Evolutionary conservation across 345 rosid genomes (phyloP), one percentile per base, ranked within the genome.

Genomic region (Fremontodendron californicum): DNA sequence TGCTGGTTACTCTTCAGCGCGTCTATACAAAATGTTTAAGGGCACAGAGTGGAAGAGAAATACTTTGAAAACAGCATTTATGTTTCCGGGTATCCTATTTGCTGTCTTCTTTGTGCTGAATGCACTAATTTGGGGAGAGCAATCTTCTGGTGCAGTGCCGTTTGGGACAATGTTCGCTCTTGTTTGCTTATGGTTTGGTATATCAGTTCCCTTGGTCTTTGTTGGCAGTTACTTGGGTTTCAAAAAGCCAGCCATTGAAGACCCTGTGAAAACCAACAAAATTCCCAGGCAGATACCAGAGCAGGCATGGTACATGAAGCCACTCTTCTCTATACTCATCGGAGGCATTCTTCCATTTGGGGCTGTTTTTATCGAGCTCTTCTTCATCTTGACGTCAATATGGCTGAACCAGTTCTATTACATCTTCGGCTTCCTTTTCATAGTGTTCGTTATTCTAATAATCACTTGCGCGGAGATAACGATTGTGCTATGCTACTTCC

Each of bases 391-490:
- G 86, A 92, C 98, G 5, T 94, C 98, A 9, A 93, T 94, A 77
- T 94, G 98, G 98, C 87, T 94, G 86, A 94, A 94, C 86, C 98
- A 94, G 85, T 94, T 94, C 91, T 94, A 94, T 85, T 94, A 93
- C 93, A 94, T 94, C 89, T 94, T 94, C 18, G 98, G 97, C 48
- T 94, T 94, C 93, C 97, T 94, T 76, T 94, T 94, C 88, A 91
- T 94, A 55, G 98, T 94, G 77, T 92, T 94, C 71, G 69, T 94
- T 72, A 94, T 94, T 77, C 84, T 94, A 49, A 65, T 94, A 63
- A 88, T 94, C 82, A 94, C 98, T 42, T 94, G 98, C 18, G 98
- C 98, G 0, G 98, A 94, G 89, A 94, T 94, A 76, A 88, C 98
- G 0, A 84, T 94, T 5, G 98, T 94, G 57, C 93, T 94, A 27